Evolutionary conservation across 208 protist species (phyloP).

Genomic region (Balamuthia mandrillaris): DNA sequence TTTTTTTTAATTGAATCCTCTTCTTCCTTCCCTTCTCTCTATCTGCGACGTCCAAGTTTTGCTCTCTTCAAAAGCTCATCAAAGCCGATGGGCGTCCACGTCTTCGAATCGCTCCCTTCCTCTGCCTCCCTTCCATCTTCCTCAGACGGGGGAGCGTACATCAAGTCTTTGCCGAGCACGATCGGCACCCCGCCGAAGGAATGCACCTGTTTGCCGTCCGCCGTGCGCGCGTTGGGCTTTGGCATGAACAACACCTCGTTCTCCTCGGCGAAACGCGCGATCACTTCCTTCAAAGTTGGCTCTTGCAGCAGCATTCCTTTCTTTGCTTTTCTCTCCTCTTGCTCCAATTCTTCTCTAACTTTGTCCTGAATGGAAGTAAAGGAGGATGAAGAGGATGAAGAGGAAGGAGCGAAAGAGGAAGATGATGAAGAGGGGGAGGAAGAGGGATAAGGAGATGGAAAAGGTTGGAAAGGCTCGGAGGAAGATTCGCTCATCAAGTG

Average conservation of each 20-base stretch:
- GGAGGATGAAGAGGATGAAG: no score
- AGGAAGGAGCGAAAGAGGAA: not conserved
- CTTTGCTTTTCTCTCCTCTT: not conserved
- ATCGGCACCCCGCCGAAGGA: slow-evolving; percentile 23
- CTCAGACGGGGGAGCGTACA: not conserved
- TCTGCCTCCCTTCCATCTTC: not conserved
- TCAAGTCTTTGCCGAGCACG: slow-evolving; percentile 29
- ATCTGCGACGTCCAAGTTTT: no score
- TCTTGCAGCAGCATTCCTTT: not conserved
- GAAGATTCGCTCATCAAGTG: not conserved
- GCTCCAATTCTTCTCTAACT: not conserved
- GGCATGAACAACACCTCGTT: slow-evolving; percentile 43
- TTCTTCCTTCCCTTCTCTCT: no score
- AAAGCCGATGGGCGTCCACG: not conserved
- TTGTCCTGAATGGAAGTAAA: not conserved
- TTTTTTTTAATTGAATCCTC: no score
- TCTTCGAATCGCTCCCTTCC: not conserved
- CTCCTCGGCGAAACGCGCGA: slow-evolving; percentile 29
- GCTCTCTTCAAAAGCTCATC: slow-evolving; percentile 3
- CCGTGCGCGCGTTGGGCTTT: not conserved
- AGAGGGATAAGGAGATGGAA: not conserved
- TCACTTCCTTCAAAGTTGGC: slow-evolving; percentile 32
- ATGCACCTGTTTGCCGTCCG: slow-evolving; percentile 46
- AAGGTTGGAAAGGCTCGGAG: not conserved
- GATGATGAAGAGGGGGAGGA: not conserved